Evolutionary conservation across 1,284 basidiomycete genomes (phyloP).

Genomic region (Psilocybe mexicana): DNA sequence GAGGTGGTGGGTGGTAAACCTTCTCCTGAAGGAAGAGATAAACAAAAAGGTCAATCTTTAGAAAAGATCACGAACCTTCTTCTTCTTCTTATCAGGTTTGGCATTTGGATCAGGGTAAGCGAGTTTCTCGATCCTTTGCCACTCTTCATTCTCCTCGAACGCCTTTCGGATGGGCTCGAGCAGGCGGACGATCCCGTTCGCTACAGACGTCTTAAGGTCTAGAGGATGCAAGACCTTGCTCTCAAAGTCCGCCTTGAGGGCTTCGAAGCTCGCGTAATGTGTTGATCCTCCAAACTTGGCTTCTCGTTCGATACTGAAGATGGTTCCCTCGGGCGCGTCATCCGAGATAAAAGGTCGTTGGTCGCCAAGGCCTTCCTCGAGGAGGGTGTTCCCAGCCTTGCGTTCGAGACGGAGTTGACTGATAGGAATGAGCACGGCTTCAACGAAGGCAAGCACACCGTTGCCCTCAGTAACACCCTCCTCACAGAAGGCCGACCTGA

Average conservation of each 20-base stretch:
- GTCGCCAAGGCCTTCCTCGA: slow-evolving; percentile 43
- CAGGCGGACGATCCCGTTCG: slow-evolving; percentile 77
- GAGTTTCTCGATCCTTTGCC: slow-evolving; percentile 74
- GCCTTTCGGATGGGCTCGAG: slow-evolving; percentile 82
- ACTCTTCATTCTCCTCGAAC: slow-evolving; percentile 79
- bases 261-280: slow-evolving; percentile 73
- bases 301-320: slow-evolving; percentile 79
- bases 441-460: slow-evolving; percentile 88
- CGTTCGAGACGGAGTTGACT: slow-evolving; percentile 72
- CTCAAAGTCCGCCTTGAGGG: slow-evolving; percentile 78
- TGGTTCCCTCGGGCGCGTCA: slow-evolving; percentile 77
- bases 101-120: slow-evolving; percentile 85
- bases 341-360: slow-evolving; percentile 63
- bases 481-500: slow-evolving; percentile 92
- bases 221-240: slow-evolving; percentile 84
- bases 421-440: slow-evolving; percentile 90
- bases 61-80: slow-evolving; percentile 39
- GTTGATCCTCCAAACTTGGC: slow-evolving; percentile 84
- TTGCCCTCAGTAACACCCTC: slow-evolving; percentile 92
- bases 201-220: slow-evolving; percentile 86
- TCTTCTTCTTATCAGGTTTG: slow-evolving; percentile 69
- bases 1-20: slow-evolving; percentile 77
- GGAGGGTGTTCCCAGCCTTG: slow-evolving; percentile 40
- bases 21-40: slow-evolving; percentile 50
- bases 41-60: not conserved